Evolutionary conservation across 2,329 filamentous ascomycete genomes (phyloP).

Genomic region (Ascochyta lentis): DNA sequence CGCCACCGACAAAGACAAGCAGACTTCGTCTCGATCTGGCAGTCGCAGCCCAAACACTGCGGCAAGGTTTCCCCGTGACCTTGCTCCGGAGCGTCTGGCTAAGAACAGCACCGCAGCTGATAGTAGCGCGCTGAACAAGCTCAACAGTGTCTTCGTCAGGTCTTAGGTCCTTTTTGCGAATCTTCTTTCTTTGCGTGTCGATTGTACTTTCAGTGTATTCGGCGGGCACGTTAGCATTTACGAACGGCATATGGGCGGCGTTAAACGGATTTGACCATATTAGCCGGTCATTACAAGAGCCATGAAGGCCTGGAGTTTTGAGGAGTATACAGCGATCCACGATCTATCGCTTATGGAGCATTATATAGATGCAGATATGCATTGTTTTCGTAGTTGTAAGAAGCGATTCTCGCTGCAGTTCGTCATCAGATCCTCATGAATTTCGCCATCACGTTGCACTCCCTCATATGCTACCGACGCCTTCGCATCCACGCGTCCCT

Average conservation of each 20-base stretch:
- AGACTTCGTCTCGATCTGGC: conserved; percentile 48
- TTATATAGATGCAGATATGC: background rate
- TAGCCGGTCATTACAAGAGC: conserved; percentile 9
- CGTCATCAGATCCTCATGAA: background rate
- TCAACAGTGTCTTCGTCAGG: conserved; percentile 44
- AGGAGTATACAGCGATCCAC: background rate
- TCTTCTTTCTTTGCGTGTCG: conserved; percentile 6
- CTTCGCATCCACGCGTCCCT: too few relatives aligned
- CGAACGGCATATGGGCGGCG: conserved; percentile 39
- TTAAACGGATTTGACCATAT: conserved; percentile 19
- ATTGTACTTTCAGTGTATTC: conserved; percentile 4
- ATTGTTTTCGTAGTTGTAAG: background rate
- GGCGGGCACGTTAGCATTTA: conserved; percentile 28
- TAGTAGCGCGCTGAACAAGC: conserved; percentile 41
- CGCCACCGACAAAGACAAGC: conserved; percentile 37
- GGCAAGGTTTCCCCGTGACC: conserved; percentile 38
- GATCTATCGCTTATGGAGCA: background rate
- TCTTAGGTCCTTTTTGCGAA: conserved; percentile 23
- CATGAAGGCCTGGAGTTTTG: conserved; percentile 14
- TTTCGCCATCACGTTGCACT: too few relatives aligned
- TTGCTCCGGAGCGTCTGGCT: conserved; percentile 40
- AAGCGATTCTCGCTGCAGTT: background rate
- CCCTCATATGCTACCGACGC: too few relatives aligned
- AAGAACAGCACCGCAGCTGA: conserved; percentile 43
- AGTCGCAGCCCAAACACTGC: conserved; percentile 51